These are phyloP conservation scores for Phytophthora rubi DNA, from an alignment of 352 stramenopile genomes.

Conservation along the genomic window DNA sequence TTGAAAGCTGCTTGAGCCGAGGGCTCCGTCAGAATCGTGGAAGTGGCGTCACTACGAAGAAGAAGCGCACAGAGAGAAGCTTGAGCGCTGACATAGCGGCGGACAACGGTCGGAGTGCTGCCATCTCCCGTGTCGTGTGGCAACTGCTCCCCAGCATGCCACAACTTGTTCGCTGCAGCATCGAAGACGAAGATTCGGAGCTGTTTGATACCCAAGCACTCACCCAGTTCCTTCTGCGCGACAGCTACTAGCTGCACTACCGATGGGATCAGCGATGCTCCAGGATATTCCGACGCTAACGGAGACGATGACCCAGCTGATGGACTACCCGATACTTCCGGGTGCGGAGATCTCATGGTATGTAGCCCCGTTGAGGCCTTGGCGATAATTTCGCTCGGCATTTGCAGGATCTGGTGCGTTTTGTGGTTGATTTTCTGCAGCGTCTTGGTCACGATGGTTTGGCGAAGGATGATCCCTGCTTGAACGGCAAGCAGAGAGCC, in stretches of 20 bases:
- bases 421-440: conserved; percentile 69
- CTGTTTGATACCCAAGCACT: conserved; percentile 71
- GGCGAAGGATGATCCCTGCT: conserved; percentile 60
- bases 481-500: conserved; percentile 65
- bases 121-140: conserved; percentile 15
- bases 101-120: conserved; percentile 34
- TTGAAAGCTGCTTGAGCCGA: conserved; percentile 67
- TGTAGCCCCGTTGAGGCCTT: conserved; percentile 26
- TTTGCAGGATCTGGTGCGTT: conserved; percentile 58
- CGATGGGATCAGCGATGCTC: conserved; percentile 19
- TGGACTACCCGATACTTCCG: background rate
- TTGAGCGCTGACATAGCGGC: conserved; percentile 65
- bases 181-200: conserved; percentile 73
- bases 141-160: conserved; percentile 49
- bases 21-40: conserved; percentile 50
- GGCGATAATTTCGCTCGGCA: conserved; percentile 51
- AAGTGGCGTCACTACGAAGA: conserved; percentile 19
- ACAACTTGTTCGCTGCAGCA: conserved; percentile 51
- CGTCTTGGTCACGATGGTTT: conserved; percentile 51
- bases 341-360: background rate
- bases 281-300: conserved; percentile 3
- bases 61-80: conserved; percentile 62
- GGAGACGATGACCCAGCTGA: background rate
- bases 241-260: conserved; percentile 60
- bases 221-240: conserved; percentile 59